Evolutionary conservation across 495 filamentous ascomycete genomes (phyloP), one percentile per base, ranked within the genome.

Genomic region (Aspergillus diversus): DNA sequence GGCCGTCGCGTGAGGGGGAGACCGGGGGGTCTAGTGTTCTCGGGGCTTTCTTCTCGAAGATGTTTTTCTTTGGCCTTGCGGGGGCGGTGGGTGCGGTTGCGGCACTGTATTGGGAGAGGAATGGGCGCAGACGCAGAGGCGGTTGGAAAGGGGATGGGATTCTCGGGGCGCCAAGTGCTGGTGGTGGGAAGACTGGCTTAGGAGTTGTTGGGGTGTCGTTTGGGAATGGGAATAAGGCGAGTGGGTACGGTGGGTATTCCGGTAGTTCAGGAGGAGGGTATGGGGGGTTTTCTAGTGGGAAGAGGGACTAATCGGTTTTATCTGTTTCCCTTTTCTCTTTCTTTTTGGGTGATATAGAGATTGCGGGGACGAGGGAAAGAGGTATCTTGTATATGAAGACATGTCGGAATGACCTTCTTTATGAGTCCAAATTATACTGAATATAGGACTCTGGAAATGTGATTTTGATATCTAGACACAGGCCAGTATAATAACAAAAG

Each of bases 231-330:
- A 80, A 76, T 5, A 73, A 73, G 33, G 71, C 70, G 46, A 81
- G 80, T 69, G 83, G 83, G n/a, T 85, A 84, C 71, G 82, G 81
- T 35, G 80, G 82, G n/a, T 78, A 75, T 69, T 69, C 75, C 37
- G 63, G 66, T 57, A 48, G 60, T 54, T 67, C 68, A 37, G 73
- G 70, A 42, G 64, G 71, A 63, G 75, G 75, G 35, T 84, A 83
- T 74, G 79, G 78, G 34, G 79, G 77, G 17, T 78, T 79, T 57
- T 60, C 65, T 31, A 76, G 69, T 66, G 82, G 81, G 34, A 86
- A 86, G 72, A 84, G 79, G 56, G 84, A 86, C 73, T 87, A 68
- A 84, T 63, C 6, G 7, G n/a, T 5, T 43, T 5, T 43, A 16
- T 1, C 17, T 50, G 13, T 50, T 5, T 27, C 9, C 47, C n/a